Percentiles rank a stretch among this genome's conserved stretches.
phyloP scores from a whole-genome alignment of 2,329 filamentous ascomycete species.

The Phyllosticta citribraziliensis region DNA sequence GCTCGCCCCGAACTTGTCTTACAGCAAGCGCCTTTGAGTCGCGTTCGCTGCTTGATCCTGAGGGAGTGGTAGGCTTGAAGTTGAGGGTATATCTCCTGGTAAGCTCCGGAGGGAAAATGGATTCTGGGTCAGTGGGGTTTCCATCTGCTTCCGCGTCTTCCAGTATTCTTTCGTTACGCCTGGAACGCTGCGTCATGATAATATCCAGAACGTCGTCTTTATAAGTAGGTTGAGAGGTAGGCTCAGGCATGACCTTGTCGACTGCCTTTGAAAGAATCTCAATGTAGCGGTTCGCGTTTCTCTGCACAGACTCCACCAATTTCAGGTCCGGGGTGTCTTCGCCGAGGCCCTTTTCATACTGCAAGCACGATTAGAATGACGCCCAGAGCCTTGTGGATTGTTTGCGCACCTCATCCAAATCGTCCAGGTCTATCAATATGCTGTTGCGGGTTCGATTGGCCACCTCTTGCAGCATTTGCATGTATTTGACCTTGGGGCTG shows the following conservation, averaged over 20 bases:
- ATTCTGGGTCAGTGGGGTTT: slow-evolving; percentile 52
- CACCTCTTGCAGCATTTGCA: slow-evolving; percentile 75
- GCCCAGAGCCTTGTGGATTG: neutral
- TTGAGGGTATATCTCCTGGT: slow-evolving; percentile 91
- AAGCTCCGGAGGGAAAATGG: slow-evolving; percentile 83
- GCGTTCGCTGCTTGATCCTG: slow-evolving; percentile 52
- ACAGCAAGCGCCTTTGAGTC: slow-evolving; percentile 67
- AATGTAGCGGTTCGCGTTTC: slow-evolving; percentile 90
- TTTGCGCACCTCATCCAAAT: slow-evolving; percentile 58
- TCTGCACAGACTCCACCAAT: slow-evolving; percentile 75
- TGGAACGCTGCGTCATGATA: slow-evolving; percentile 83
- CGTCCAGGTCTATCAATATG: slow-evolving; percentile 80
- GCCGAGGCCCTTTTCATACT: slow-evolving; percentile 68
- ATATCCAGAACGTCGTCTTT: slow-evolving; percentile 97
- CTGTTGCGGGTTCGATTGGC: slow-evolving; percentile 70
- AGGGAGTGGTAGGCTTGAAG: slow-evolving; percentile 82
- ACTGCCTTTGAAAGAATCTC: slow-evolving; percentile 83
- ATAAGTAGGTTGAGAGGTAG: slow-evolving; percentile 68
- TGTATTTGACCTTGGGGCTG: slow-evolving; percentile 71
- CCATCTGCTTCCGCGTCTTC: slow-evolving; percentile 30
- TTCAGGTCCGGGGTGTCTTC: slow-evolving; percentile 48
- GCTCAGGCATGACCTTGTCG: slow-evolving; percentile 73
- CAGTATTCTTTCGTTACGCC: slow-evolving; percentile 68
- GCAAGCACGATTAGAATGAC: slow-evolving; percentile 6
- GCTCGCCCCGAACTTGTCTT: slow-evolving; percentile 82